Base-by-base conservation (phyloP, 2,329 filamentous ascomycete species). In the Parascedosporium putredinis region DNA sequence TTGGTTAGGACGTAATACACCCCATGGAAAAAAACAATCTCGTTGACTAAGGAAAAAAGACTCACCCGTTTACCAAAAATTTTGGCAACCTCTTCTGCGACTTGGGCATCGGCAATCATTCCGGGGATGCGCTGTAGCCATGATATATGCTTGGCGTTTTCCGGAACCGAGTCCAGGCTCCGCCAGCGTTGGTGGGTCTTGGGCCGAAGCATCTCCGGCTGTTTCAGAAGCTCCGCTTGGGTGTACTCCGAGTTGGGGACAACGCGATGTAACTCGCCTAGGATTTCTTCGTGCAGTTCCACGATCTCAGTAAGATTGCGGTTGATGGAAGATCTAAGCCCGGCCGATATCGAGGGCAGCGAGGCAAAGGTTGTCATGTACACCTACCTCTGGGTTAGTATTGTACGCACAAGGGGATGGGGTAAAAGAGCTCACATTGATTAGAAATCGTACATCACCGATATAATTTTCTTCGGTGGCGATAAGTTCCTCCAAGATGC, bases 401-500 rank as follows among this genome's bases (percentile, higher is more conserved):
- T 38, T 27, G 33, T 6, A n/a, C 31, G 9, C 6, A 8, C 5
- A 5, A 24, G n/a, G 25, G 5, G 9, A 23, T 6, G 12, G 16
- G 25, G 9, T 33, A 42, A 9, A 16, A 9, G 18, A 7, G 59
- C 80, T 61, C 69, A 91, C 90, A 66, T 94, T 89, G 62, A 86
- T 84, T 52, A 97, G 71, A 55, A 93, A 88, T 58, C 88, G 88
- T 51, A 97, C 67, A 59, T 95, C 91, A 14, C 83, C 80, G 57
- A 97, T 83, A 62, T 97, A 97, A 59, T 84, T 81, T 62, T 93
- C 86, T 64, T 97, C 93, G 0, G 90, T 95, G 51, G 70, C 77
- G 53, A 96, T 80, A 47, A 97, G 71, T 66, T 97, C 93, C 60
- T 93, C 86, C 31, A 97, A 67, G 34, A 95, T 81, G 54, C 83